phyloP scores from a whole-genome alignment of 2,329 filamentous ascomycete genomes.

The Monilinia fructicola region DNA sequence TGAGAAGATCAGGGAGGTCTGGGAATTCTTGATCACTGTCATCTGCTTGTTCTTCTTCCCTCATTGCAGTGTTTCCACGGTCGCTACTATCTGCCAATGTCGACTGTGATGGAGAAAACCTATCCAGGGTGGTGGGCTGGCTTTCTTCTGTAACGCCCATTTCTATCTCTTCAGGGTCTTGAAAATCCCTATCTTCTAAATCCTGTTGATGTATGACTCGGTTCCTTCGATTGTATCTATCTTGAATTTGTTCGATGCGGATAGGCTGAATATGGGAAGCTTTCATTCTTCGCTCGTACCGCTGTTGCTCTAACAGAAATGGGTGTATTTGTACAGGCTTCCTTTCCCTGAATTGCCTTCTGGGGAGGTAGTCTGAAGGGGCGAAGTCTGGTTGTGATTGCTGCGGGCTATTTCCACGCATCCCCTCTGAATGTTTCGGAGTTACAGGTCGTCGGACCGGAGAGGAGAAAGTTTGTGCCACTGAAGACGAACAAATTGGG shows the following conservation, averaged over 20 bases:
- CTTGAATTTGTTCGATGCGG: constrained; percentile 34
- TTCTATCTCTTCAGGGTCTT: constrained; percentile 26
- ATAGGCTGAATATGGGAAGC: constrained; percentile 37
- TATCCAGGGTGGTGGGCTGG: constrained; percentile 33
- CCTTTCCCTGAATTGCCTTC: constrained; percentile 31
- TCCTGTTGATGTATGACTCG: constrained; percentile 26
- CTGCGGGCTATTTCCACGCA: not conserved
- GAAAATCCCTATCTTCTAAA: constrained; percentile 34
- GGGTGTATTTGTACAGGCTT: constrained; percentile 41
- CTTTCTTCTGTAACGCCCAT: constrained; percentile 29
- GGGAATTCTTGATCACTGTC: constrained; percentile 39
- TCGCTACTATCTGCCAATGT: not conserved
- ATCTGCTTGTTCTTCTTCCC: constrained; percentile 20
- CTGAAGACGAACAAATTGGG: constrained; percentile 22
- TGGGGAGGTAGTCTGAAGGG: not conserved
- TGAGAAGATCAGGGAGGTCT: constrained; percentile 35
- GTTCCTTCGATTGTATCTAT: constrained; percentile 25
- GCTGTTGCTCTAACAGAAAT: constrained; percentile 39
- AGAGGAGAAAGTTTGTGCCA: not conserved
- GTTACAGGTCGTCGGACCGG: not conserved
- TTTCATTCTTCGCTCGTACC: constrained; percentile 37
- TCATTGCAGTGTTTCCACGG: not conserved
- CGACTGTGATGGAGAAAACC: constrained; percentile 28
- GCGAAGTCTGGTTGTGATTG: not conserved
- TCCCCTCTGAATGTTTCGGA: not conserved